Percentiles rank a stretch among this genome's conserved stretches.
These are phyloP conservation scores for Silene uniflora DNA, from an alignment of 148 eudicot species.

Conservation along the genomic window DNA sequence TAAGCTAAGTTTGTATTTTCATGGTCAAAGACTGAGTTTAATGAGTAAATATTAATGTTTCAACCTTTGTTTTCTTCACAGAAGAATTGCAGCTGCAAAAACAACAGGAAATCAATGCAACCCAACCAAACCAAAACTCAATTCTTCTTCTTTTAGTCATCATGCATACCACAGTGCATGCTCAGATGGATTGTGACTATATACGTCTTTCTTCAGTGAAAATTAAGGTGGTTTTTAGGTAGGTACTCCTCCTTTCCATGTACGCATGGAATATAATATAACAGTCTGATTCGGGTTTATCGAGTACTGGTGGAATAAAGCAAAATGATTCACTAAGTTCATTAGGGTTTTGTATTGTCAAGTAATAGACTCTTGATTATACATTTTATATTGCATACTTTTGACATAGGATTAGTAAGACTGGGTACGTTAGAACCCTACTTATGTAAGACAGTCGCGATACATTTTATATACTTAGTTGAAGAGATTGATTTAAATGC, in stretches of 20 bases:
- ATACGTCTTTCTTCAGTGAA: background rate
- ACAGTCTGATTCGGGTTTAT: background rate
- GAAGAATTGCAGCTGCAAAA: slow-evolving; percentile 17
- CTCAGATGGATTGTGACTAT: background rate
- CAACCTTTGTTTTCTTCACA: slow-evolving; percentile 6
- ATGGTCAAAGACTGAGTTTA: slow-evolving; percentile 25
- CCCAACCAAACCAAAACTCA: slow-evolving; percentile 6
- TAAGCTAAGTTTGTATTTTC: background rate
- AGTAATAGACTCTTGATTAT: no score
- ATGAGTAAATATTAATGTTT: slow-evolving; percentile 16
- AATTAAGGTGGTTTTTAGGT: background rate
- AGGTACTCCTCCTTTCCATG: background rate
- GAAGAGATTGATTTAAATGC: no score
- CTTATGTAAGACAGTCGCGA: no score
- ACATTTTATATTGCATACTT: no score
- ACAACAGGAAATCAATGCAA: slow-evolving; percentile 37
- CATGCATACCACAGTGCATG: slow-evolving; percentile 33
- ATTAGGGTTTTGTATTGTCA: no score
- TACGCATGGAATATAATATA: background rate
- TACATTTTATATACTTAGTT: no score
- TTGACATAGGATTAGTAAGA: no score
- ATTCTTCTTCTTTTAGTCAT: slow-evolving; percentile 34
- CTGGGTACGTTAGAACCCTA: no score
- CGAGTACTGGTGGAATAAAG: background rate
- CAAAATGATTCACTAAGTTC: background rate